Evolutionary conservation across 139 green algal species (phyloP).

Genomic region (Trebouxia sp.): DNA sequence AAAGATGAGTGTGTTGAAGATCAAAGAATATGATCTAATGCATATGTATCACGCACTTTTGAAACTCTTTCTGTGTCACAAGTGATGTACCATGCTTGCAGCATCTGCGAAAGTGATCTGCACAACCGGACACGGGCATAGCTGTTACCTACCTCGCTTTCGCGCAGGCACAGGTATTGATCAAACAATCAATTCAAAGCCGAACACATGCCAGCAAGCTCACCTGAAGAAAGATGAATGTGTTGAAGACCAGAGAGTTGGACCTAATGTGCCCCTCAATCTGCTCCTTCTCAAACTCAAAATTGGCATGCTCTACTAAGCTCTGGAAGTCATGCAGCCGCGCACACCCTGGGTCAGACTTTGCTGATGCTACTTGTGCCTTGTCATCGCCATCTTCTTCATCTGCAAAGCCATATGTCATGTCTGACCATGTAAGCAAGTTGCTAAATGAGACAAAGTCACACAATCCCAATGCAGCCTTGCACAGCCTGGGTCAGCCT

Average conservation of each 20-base stretch:
- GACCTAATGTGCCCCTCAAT: constrained; percentile 38
- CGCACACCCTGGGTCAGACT: background rate
- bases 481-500: no score
- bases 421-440: no score
- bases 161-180: no score
- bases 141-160: background rate
- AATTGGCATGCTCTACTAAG: background rate
- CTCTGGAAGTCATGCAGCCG: constrained; percentile 1
- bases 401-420: no score
- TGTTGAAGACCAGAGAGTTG: constrained; percentile 92
- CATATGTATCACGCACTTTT: no score
- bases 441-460: no score
- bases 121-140: background rate
- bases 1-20: no score
- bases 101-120: background rate
- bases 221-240: constrained; percentile 91
- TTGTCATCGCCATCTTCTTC: background rate
- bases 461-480: no score
- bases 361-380: background rate
- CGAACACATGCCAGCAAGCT: background rate
- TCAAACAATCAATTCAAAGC: background rate
- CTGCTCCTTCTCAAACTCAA: constrained; percentile 37
- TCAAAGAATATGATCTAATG: no score
- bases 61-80: no score
- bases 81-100: background rate